phyloP scores from a whole-genome alignment of 805 yeast species.

The Torulaspora franciscae region DNA sequence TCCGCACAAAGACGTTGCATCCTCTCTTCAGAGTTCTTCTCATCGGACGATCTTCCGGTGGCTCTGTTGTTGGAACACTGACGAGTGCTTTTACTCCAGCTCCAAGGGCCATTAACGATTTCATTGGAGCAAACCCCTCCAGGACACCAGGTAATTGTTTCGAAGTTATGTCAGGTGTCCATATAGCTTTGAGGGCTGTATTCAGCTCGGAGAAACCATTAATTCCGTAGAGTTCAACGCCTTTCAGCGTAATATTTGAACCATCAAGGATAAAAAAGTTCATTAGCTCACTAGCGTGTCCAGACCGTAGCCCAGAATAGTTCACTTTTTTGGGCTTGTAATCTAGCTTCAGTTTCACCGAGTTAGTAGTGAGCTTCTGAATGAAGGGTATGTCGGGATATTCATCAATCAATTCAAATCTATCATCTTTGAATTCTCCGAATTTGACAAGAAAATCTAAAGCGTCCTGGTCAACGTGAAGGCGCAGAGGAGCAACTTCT shows the following conservation, averaged over 20 bases:
- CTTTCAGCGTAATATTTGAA: conserved; percentile 61
- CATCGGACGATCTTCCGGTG: conserved; percentile 64
- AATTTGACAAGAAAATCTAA: conserved; percentile 77
- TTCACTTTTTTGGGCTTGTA: conserved; percentile 90
- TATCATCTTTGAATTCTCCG: conserved; percentile 67
- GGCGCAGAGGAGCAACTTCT: conserved; percentile 61
- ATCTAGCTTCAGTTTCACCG: conserved; percentile 65
- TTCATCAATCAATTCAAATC: conserved; percentile 57
- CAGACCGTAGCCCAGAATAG: conserved; percentile 77
- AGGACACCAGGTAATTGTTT: conserved; percentile 77
- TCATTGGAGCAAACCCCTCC: conserved; percentile 78
- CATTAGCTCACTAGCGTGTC: conserved; percentile 76
- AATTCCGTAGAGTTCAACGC: conserved; percentile 65
- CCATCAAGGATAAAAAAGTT: conserved; percentile 88
- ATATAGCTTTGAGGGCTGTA: conserved; percentile 52
- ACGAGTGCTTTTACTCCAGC: conserved; percentile 71
- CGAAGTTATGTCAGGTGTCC: conserved; percentile 86
- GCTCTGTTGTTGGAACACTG: conserved; percentile 68
- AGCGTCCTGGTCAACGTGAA: conserved; percentile 92
- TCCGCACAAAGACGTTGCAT: conserved; percentile 63
- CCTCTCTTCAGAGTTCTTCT: conserved; percentile 72
- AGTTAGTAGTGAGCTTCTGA: conserved; percentile 59
- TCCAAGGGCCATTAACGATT: conserved; percentile 71
- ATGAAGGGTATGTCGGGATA: conserved; percentile 63
- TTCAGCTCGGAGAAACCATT: conserved; percentile 65